Conservation (phyloP, 2,329 filamentous ascomycete genomes). For the Colletotrichum nymphaeae region DNA sequence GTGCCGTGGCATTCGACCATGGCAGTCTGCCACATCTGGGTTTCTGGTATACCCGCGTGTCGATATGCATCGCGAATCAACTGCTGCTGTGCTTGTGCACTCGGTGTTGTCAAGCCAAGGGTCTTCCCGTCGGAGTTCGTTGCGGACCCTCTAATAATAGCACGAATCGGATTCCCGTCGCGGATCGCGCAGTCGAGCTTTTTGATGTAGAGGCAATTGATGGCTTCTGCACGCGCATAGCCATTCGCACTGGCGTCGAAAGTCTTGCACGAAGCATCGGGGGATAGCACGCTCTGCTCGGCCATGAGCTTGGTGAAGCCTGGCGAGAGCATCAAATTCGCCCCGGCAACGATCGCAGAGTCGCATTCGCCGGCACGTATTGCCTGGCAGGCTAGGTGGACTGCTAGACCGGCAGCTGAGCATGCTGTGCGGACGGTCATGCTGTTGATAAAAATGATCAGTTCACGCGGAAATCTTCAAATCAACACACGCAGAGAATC, state of each 20-base stretch:
- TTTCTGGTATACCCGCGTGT: conserved; percentile 23
- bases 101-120: conserved; percentile 51
- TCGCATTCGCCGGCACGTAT: conserved; percentile 35
- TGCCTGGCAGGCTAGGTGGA: conserved; percentile 39
- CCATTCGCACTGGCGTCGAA: conserved; percentile 56
- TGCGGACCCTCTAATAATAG: conserved; percentile 43
- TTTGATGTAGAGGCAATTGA: conserved; percentile 52
- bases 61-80: conserved; percentile 43
- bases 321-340: conserved; percentile 43
- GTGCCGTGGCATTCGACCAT: conserved; percentile 54
- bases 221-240: conserved; percentile 53
- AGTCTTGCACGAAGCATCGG: conserved; percentile 40
- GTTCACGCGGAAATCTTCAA: conserved; percentile 17
- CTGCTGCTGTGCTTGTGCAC: conserved; percentile 38
- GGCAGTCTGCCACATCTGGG: conserved; percentile 41
- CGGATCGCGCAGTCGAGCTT: conserved; percentile 50
- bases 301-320: neutral
- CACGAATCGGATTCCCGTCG: conserved; percentile 49
- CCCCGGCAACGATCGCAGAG: conserved; percentile 40
- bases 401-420: conserved; percentile 38
- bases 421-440: conserved; percentile 44
- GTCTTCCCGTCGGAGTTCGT: conserved; percentile 49
- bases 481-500: neutral
- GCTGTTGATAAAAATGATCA: conserved; percentile 26
- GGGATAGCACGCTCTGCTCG: conserved; percentile 38